Percentiles rank a stretch among this genome's conserved stretches.
Conservation (phyloP, 345 rosid species). For the Viola odorata region DNA sequence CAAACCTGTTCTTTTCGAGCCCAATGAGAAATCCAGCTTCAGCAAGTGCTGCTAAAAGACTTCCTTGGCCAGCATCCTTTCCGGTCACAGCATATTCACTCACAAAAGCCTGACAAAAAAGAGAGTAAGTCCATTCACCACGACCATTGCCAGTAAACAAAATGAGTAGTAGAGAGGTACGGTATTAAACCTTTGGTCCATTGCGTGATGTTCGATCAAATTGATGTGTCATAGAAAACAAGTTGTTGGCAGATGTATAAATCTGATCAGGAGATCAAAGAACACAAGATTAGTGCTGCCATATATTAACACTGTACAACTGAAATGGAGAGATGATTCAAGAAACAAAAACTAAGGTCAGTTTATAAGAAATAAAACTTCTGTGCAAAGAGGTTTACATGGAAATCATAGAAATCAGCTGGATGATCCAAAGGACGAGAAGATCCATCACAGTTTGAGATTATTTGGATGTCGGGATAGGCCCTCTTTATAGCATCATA, state of each 20-base stretch:
- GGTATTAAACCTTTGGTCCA: conserved; percentile 70
- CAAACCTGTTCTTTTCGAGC: conserved; percentile 85
- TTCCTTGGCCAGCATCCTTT: conserved; percentile 85
- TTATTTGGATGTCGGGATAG: conserved; percentile 87
- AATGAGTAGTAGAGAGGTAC: background rate
- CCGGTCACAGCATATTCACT: conserved; percentile 95
- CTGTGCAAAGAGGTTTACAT: conserved; percentile 36
- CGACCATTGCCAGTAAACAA: background rate
- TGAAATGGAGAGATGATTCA: background rate
- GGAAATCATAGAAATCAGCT: conserved; percentile 80
- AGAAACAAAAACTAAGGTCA: background rate
- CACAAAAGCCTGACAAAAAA: conserved; percentile 68
- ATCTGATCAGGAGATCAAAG: conserved; percentile 22
- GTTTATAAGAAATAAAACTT: background rate
- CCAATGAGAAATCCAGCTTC: conserved; percentile 94
- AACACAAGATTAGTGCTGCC: too few species aligned
- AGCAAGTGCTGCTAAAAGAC: conserved; percentile 82
- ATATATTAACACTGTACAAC: too few species aligned
- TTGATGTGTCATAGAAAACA: conserved; percentile 59
- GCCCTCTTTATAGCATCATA: conserved; percentile 62
- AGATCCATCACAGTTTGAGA: conserved; percentile 95
- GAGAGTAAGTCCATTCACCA: background rate
- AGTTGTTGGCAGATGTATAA: conserved; percentile 64
- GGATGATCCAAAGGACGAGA: conserved; percentile 70
- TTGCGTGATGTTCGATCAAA: conserved; percentile 63